Percentiles rank a stretch among this genome's conserved stretches.
Evolutionary conservation across 352 stramenopile species (phyloP).

Genomic region (Globisporangium cystogenes): DNA sequence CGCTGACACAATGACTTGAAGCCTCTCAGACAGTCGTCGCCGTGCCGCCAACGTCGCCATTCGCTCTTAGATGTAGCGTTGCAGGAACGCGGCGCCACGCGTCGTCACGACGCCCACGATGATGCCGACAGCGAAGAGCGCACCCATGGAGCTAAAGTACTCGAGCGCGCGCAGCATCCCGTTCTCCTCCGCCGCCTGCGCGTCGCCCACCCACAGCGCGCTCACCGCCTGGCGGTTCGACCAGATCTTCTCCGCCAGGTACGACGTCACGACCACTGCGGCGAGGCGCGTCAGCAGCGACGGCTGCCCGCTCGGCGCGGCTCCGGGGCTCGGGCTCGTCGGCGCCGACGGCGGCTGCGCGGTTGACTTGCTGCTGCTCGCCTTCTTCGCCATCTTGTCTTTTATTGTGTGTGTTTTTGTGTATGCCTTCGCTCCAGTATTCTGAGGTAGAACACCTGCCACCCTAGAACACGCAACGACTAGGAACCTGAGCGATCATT

Average conservation of each 20-base stretch:
- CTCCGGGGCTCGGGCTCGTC: neutral
- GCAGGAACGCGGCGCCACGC: constrained; percentile 25
- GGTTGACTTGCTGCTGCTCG: constrained; percentile 6
- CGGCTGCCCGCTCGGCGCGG: constrained; percentile 18
- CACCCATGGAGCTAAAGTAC: constrained; percentile 72
- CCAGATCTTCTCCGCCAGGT: constrained; percentile 78
- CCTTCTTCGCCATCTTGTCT: neutral
- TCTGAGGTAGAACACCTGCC: too few species aligned
- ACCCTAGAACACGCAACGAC: too few species aligned
- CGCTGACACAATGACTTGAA: too few species aligned
- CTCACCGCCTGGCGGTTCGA: constrained; percentile 62
- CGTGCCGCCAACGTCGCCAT: neutral
- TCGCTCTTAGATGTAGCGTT: constrained; percentile 2
- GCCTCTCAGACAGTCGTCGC: too few species aligned
- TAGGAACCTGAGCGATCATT: too few species aligned
- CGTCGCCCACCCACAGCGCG: constrained; percentile 54
- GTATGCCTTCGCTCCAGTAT: too few species aligned
- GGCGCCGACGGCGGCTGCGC: neutral
- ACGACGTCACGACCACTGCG: constrained; percentile 63
- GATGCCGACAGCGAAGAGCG: constrained; percentile 67
- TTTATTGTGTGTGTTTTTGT: too few species aligned
- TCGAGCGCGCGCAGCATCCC: constrained; percentile 71
- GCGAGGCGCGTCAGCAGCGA: constrained; percentile 50
- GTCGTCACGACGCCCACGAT: constrained; percentile 48
- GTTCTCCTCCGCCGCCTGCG: constrained; percentile 44